phyloP scores from a whole-genome alignment of 2,329 filamentous ascomycete species.

The Aspergillus sp. region DNA sequence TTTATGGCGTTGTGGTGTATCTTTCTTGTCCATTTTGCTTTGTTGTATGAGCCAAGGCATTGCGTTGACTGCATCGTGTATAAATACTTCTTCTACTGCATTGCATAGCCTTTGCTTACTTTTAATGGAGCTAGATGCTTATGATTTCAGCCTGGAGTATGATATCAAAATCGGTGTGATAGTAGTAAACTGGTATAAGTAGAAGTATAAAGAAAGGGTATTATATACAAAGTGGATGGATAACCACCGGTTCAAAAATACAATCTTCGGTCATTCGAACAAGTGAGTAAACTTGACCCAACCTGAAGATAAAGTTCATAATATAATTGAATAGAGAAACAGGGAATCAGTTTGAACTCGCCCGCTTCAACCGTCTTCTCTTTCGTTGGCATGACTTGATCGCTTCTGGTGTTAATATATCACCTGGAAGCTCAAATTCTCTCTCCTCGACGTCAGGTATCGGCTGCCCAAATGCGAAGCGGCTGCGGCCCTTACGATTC shows the following conservation, averaged over 20 bases:
- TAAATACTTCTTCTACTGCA: constrained; percentile 1
- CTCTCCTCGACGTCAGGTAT: constrained; percentile 69
- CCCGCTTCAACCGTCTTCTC: constrained; percentile 35
- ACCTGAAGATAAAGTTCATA: background rate
- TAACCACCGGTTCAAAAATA: background rate
- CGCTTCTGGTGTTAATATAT: constrained; percentile 48
- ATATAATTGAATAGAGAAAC: background rate
- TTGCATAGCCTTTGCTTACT: constrained; percentile 3
- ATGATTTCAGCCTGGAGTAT: background rate
- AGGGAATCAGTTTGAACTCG: constrained; percentile 21
- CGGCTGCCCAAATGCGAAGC: constrained; percentile 77
- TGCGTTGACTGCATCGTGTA: background rate
- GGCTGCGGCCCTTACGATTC: constrained; percentile 66
- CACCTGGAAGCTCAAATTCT: constrained; percentile 75
- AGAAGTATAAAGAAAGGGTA: background rate
- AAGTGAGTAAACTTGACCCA: background rate
- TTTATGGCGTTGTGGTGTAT: background rate
- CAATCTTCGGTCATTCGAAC: background rate
- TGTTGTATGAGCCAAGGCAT: background rate
- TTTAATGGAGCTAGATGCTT: constrained; percentile 1
- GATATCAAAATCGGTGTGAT: background rate
- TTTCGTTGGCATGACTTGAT: constrained; percentile 43
- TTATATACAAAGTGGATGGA: background rate
- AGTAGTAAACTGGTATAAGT: background rate
- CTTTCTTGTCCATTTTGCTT: background rate